A percentile compares a stretch with the other conserved stretches of the same genome.
phyloP scores from a whole-genome alignment of 192 early-diverging fungal genomes.

The Entomortierella beljakovae region DNA sequence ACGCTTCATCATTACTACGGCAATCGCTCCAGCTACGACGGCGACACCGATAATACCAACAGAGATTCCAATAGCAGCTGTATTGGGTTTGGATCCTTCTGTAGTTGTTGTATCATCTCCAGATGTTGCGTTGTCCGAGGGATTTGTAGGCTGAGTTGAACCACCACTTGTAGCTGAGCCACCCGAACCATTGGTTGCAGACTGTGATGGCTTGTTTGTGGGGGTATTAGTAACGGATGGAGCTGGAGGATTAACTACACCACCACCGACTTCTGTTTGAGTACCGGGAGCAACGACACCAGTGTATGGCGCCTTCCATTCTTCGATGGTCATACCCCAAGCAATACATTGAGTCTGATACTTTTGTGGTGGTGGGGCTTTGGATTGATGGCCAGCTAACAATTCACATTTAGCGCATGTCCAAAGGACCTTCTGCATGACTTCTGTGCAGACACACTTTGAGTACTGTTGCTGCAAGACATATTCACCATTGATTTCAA shows the following conservation, averaged over 20 bases:
- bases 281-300: conserved; percentile 34
- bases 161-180: too few species aligned
- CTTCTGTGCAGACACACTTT: conserved; percentile 32
- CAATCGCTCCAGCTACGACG: conserved; percentile 16
- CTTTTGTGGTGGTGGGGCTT: conserved; percentile 36
- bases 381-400: conserved; percentile 22
- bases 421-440: conserved; percentile 46
- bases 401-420: conserved; percentile 37
- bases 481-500: conserved; percentile 30
- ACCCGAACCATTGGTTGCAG: neutral
- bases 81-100: conserved; percentile 7
- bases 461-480: conserved; percentile 13
- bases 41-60: conserved; percentile 44
- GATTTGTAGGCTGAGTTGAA: too few species aligned
- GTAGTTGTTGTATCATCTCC: neutral
- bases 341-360: conserved; percentile 34
- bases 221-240: neutral
- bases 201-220: neutral
- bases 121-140: conserved; percentile 9
- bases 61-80: conserved; percentile 27
- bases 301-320: conserved; percentile 26
- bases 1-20: conserved; percentile 45
- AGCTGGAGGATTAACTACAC: neutral
- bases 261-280: conserved; percentile 19
- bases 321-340: conserved; percentile 24